Evolutionary conservation across 345 rosid genomes (phyloP).

Genomic region (Rhizophora mangle): DNA sequence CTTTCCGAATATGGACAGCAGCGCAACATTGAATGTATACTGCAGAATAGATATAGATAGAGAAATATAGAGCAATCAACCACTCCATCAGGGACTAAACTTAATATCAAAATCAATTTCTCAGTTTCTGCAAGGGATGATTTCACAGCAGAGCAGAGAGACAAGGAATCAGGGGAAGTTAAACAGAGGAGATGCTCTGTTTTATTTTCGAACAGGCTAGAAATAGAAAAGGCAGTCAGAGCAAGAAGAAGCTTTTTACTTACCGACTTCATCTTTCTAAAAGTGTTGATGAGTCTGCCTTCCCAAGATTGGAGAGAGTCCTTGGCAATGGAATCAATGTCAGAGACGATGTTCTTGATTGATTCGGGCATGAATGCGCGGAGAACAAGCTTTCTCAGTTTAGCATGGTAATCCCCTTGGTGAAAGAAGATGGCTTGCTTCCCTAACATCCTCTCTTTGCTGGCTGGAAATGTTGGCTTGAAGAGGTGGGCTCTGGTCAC

Average conservation of each 20-base stretch:
- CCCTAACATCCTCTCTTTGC: slow-evolving; percentile 87
- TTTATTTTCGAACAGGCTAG: neutral
- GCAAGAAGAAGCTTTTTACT: slow-evolving; percentile 11
- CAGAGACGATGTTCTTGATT: slow-evolving; percentile 42
- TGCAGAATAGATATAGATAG: slow-evolving; percentile 21
- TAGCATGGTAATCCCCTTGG: slow-evolving; percentile 75
- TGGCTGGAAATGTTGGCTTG: slow-evolving; percentile 85
- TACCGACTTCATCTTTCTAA: slow-evolving; percentile 82
- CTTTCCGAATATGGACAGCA: slow-evolving; percentile 74
- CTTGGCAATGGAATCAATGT: slow-evolving; percentile 52
- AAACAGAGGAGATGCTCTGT: slow-evolving; percentile 34
- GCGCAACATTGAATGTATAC: slow-evolving; percentile 81
- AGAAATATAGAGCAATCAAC: neutral
- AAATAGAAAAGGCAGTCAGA: too few relatives aligned
- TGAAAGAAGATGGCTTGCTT: slow-evolving; percentile 80
- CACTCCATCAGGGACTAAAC: too few relatives aligned
- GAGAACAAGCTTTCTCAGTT: slow-evolving; percentile 74
- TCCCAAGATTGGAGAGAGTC: slow-evolving; percentile 43
- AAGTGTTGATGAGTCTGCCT: slow-evolving; percentile 55
- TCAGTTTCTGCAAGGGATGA: neutral
- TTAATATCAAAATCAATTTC: neutral
- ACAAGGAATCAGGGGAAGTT: too few relatives aligned
- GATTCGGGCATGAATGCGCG: slow-evolving; percentile 73
- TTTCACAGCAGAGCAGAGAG: slow-evolving; percentile 1
- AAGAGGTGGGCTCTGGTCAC: slow-evolving; percentile 65